These are phyloP conservation scores for Cyclotella kingstonii DNA, from an alignment of 108 stramenopile species.

Conservation along the genomic window DNA sequence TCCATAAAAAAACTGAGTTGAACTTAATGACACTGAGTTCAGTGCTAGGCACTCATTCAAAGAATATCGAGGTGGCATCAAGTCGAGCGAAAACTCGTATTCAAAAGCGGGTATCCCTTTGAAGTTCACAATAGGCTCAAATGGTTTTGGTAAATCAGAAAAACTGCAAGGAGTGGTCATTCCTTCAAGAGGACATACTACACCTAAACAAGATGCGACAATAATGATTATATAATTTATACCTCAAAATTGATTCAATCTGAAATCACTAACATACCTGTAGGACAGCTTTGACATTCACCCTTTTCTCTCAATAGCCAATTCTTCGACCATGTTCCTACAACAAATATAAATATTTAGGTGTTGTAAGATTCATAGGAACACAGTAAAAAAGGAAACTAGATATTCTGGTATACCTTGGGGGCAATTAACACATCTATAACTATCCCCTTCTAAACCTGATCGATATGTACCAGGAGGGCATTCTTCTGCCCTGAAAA, in stretches of 20 bases:
- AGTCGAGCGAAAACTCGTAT: slow-evolving; percentile 55
- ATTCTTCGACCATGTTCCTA: slow-evolving; percentile 87
- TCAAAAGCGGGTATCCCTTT: slow-evolving; percentile 60
- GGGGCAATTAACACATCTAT: slow-evolving; percentile 78
- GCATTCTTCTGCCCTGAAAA: slow-evolving; percentile 41
- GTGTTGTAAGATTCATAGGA: slow-evolving; percentile 35
- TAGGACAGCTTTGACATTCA: slow-evolving; percentile 75
- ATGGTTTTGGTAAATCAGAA: slow-evolving; percentile 75
- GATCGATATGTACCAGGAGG: slow-evolving; percentile 41
- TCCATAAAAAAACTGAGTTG: slow-evolving; percentile 61
- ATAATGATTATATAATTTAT: too few relatives aligned
- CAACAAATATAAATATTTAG: slow-evolving; percentile 40
- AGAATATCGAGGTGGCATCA: slow-evolving; percentile 54
- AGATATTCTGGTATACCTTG: slow-evolving; percentile 45
- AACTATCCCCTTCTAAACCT: slow-evolving; percentile 13
- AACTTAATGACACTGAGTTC: slow-evolving; percentile 29
- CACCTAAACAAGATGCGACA: too few relatives aligned
- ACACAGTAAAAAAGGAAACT: slow-evolving; percentile 48
- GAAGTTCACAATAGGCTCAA: slow-evolving; percentile 69
- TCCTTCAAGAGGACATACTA: slow-evolving; percentile 74
- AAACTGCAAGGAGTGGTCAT: slow-evolving; percentile 70
- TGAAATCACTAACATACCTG: slow-evolving; percentile 23
- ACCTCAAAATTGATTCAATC: neutral
- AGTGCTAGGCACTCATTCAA: slow-evolving; percentile 68
- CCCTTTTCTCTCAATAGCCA: slow-evolving; percentile 81